Evolutionary conservation across 495 filamentous ascomycete species (phyloP), one percentile per base, ranked within the genome.

Genomic region (Bathelium albidoporum): DNA sequence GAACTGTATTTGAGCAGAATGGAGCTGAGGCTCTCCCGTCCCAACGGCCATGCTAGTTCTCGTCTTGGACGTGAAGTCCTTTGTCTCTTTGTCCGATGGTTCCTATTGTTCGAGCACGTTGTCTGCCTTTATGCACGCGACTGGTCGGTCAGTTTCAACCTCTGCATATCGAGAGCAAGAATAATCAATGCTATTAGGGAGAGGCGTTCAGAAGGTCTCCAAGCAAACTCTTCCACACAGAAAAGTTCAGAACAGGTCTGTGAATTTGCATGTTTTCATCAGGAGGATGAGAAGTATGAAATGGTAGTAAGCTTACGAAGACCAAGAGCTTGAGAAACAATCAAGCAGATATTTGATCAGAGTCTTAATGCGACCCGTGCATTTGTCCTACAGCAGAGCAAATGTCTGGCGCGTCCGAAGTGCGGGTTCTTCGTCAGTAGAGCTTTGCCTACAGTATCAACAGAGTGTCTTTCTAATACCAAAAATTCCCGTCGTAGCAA

Each of bases 181-280:
- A 44, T 24, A 43, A 5, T 10, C 1, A 18, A 61, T 70, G 43
- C 24, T 24, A 5, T 28, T n/a, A 59, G 11, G 16, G 2, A 18
- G 29, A 22, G 22, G 16, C n/a, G 24, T 63, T 53, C 69, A 71
- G 64, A 65, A 67, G 67, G 67, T 71, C 66, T 68, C 66, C 66
- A 71, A 71, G 69, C 53, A 65, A 63, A 55, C 59, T 28, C 59
- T 65, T 70, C 69, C 59, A 71, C 69, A 71, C 32, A 43, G 44
- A 44, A 29, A 29, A 58, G 29, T 71, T 71, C 66, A 60, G 69
- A 67, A 69, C 69, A 71, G 69, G 69, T 71, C 69, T 71, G 69
- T 71, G 69, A 67, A 65, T 62, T 63, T 63, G 64, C 59, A 63
- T 65, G 32, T 60, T 49, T 60, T 64, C 63, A 61, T 71, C 62